A percentile compares a stretch with the other conserved stretches of the same genome.
phyloP scores from a whole-genome alignment of 2,329 filamentous ascomycete species.

The Trichoderma endophyticum region DNA sequence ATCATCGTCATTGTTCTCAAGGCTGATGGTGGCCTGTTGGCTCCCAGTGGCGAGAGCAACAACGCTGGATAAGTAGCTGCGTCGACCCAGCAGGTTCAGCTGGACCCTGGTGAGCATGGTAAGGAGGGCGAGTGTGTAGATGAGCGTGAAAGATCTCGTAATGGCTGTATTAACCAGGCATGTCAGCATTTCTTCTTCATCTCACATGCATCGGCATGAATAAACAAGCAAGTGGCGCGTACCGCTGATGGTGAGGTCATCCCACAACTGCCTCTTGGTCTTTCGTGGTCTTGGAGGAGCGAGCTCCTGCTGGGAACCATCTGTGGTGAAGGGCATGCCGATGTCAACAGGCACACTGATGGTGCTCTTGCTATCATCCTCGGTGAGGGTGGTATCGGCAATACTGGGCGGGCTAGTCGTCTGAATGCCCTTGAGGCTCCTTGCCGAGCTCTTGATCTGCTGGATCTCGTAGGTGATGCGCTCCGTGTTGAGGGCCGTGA shows the following conservation, averaged over 20 bases:
- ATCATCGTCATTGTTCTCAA: slow-evolving; percentile 93
- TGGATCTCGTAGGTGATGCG: slow-evolving; percentile 91
- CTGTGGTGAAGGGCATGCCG: slow-evolving; percentile 59
- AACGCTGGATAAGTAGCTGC: slow-evolving; percentile 94
- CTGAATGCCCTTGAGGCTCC: slow-evolving; percentile 53
- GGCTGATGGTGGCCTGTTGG: slow-evolving; percentile 71
- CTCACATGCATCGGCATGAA: background rate
- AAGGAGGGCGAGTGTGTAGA: slow-evolving; percentile 87
- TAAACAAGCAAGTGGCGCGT: slow-evolving; percentile 34
- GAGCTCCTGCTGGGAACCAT: slow-evolving; percentile 37
- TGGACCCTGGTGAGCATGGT: slow-evolving; percentile 92
- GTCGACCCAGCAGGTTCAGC: slow-evolving; percentile 90
- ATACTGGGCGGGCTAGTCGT: slow-evolving; percentile 57
- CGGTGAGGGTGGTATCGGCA: slow-evolving; percentile 69
- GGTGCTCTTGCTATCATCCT: slow-evolving; percentile 79
- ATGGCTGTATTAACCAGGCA: slow-evolving; percentile 57
- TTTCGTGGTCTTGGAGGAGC: slow-evolving; percentile 54
- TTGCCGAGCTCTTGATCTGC: slow-evolving; percentile 74
- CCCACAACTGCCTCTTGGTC: slow-evolving; percentile 93
- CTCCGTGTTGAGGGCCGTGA: slow-evolving; percentile 86
- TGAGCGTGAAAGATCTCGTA: slow-evolving; percentile 82
- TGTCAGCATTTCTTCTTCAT: background rate
- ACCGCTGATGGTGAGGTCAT: slow-evolving; percentile 95
- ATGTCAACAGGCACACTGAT: slow-evolving; percentile 75
- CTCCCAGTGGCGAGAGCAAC: slow-evolving; percentile 81